Percentiles rank a stretch among this genome's conserved stretches.
Evolutionary conservation across 306 rosid species (phyloP).

Genomic region (Sicyos baderoa): DNA sequence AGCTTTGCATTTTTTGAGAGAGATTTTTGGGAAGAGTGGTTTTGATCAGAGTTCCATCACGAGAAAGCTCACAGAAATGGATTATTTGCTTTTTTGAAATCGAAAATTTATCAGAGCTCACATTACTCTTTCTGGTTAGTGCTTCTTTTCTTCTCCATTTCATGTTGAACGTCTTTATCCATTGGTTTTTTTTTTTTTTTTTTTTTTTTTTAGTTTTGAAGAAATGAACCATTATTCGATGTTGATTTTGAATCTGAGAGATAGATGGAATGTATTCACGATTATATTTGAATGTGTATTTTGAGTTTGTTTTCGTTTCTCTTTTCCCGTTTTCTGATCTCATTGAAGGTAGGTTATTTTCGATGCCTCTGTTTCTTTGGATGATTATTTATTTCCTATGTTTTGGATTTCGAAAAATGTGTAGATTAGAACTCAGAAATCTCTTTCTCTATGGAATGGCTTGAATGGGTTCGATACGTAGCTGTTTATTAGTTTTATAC

Average conservation of each 20-base stretch:
- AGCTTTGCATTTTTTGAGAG: neutral
- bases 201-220: neutral
- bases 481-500: too few species aligned
- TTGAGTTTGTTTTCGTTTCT: neutral
- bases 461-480: too few species aligned
- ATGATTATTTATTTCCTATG: neutral
- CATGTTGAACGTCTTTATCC: too few species aligned
- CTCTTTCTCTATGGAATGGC: neutral
- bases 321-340: neutral
- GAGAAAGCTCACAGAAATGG: neutral
- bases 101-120: neutral
- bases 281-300: neutral
- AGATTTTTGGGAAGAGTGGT: neutral
- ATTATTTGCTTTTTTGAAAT: neutral
- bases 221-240: neutral
- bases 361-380: neutral
- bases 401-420: neutral
- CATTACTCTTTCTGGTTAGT: neutral
- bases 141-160: too few species aligned
- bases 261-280: too few species aligned
- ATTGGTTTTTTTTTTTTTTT: too few species aligned
- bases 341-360: neutral
- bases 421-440: neutral
- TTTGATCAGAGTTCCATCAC: slow-evolving; percentile 1
- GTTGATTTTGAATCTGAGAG: too few species aligned